Evolutionary conservation across 352 stramenopile genomes (phyloP).

Genomic region (Thalassiosira oceanica): DNA sequence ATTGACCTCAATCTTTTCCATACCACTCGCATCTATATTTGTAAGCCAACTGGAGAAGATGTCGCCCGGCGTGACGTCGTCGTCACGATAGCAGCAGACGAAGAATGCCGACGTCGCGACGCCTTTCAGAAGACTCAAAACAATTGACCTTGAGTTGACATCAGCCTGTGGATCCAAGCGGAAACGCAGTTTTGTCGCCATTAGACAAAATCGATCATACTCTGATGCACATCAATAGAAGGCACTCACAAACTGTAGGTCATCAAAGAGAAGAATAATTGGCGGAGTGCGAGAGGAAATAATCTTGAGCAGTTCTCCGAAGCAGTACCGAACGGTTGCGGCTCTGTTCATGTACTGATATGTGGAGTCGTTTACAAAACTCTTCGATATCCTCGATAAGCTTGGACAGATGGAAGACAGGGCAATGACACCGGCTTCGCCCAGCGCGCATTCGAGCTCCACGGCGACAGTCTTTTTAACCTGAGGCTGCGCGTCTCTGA

Average conservation of each 20-base stretch:
- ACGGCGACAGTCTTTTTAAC: neutral
- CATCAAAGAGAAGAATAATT: neutral
- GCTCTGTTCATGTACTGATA: slow-evolving; percentile 3
- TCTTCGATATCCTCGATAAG: too few relatives aligned
- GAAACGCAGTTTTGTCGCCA: too few relatives aligned
- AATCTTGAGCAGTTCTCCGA: slow-evolving; percentile 8
- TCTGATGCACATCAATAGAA: too few relatives aligned
- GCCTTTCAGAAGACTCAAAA: neutral
- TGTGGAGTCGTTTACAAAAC: too few relatives aligned
- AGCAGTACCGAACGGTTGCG: slow-evolving; percentile 8
- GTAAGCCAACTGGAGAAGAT: slow-evolving; percentile 12
- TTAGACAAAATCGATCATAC: too few relatives aligned
- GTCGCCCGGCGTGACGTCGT: slow-evolving; percentile 7
- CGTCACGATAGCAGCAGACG: slow-evolving; percentile 26
- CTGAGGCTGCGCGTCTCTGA: neutral
- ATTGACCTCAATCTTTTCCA: slow-evolving; percentile 26
- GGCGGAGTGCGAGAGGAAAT: slow-evolving; percentile 10
- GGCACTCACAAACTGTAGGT: slow-evolving; percentile 14
- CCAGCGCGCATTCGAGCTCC: slow-evolving; percentile 8
- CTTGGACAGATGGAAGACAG: too few relatives aligned
- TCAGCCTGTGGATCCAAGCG: too few relatives aligned
- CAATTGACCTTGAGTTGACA: too few relatives aligned
- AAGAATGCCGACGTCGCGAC: slow-evolving; percentile 24
- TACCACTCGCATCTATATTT: slow-evolving; percentile 5
- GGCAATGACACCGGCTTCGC: too few relatives aligned